Evolutionary conservation across 495 filamentous ascomycete genomes (phyloP).

Genomic region (Chlorociboria aeruginascens): DNA sequence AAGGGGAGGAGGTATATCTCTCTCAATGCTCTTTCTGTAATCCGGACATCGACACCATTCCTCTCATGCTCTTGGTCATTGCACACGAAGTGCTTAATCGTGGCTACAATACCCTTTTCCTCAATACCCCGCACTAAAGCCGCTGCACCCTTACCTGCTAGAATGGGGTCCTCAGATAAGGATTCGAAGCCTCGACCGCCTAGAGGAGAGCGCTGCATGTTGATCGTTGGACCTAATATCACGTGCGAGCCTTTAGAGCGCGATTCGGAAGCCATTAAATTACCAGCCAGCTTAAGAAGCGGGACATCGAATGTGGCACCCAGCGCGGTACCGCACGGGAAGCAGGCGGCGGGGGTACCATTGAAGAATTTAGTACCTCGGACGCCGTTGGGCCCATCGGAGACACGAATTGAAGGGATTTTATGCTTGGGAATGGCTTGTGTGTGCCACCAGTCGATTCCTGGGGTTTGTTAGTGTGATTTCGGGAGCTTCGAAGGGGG

Average conservation of each 20-base stretch:
- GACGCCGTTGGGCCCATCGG: slow-evolving; percentile 67
- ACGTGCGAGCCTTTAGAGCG: slow-evolving; percentile 59
- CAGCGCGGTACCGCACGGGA: slow-evolving; percentile 57
- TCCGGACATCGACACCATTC: slow-evolving; percentile 51
- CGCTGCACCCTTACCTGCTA: slow-evolving; percentile 57
- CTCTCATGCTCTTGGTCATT: slow-evolving; percentile 71
- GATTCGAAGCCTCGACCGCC: slow-evolving; percentile 73
- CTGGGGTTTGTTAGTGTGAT: slow-evolving; percentile 20
- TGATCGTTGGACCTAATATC: slow-evolving; percentile 65
- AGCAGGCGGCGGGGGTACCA: slow-evolving; percentile 53
- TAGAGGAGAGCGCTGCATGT: slow-evolving; percentile 63
- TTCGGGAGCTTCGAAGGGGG: not conserved
- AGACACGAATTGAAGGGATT: slow-evolving; percentile 52
- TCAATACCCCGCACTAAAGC: slow-evolving; percentile 59
- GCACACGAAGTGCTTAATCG: slow-evolving; percentile 72
- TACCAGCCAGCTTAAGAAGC: slow-evolving; percentile 47
- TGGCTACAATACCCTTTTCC: slow-evolving; percentile 55
- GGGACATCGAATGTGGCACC: slow-evolving; percentile 60
- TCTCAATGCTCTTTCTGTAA: slow-evolving; percentile 58
- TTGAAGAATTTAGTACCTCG: slow-evolving; percentile 66
- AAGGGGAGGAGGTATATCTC: slow-evolving; percentile 72
- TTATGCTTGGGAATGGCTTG: slow-evolving; percentile 40
- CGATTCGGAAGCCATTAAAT: slow-evolving; percentile 54
- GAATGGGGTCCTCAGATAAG: slow-evolving; percentile 59
- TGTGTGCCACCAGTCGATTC: slow-evolving; percentile 59